phyloP scores from a whole-genome alignment of 495 filamentous ascomycete genomes.

The Penicillium longicatenatum region DNA sequence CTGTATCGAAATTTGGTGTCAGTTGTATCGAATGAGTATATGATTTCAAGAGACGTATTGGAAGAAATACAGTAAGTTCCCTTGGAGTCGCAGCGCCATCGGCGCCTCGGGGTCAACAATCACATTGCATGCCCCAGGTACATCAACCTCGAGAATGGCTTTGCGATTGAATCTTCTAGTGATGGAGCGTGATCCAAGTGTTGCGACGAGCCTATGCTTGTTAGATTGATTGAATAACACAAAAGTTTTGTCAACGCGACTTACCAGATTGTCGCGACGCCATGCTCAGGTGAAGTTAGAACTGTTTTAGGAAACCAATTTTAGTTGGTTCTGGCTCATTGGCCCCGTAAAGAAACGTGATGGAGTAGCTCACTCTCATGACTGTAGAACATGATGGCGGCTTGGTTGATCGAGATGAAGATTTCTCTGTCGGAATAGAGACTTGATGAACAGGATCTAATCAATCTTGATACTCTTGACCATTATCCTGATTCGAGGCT shows the following conservation, averaged over 20 bases:
- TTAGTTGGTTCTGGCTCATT: background rate
- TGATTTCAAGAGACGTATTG: background rate
- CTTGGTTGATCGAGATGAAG: background rate
- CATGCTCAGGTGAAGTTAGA: slow-evolving; percentile 83
- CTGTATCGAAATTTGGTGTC: slow-evolving; percentile 32
- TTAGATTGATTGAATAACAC: slow-evolving; percentile 7
- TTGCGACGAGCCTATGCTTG: slow-evolving; percentile 79
- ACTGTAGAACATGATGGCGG: slow-evolving; percentile 79
- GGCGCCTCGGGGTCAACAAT: slow-evolving; percentile 84
- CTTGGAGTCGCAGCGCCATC: slow-evolving; percentile 89
- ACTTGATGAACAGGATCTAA: background rate
- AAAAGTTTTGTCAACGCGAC: background rate
- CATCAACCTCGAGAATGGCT: slow-evolving; percentile 83
- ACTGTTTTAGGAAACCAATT: slow-evolving; percentile 54
- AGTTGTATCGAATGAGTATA: background rate
- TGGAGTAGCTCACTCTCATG: slow-evolving; percentile 69
- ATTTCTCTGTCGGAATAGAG: background rate
- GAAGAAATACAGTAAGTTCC: slow-evolving; percentile 69
- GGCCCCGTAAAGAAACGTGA: background rate
- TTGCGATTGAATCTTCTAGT: slow-evolving; percentile 78
- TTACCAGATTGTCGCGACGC: slow-evolving; percentile 93
- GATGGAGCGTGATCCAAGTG: slow-evolving; percentile 74
- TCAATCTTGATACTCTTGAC: background rate
- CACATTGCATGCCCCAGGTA: slow-evolving; percentile 81
- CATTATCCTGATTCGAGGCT: background rate